Conservation (phyloP, 2,329 filamentous ascomycete genomes). For the Sclerotinia spermophila region DNA sequence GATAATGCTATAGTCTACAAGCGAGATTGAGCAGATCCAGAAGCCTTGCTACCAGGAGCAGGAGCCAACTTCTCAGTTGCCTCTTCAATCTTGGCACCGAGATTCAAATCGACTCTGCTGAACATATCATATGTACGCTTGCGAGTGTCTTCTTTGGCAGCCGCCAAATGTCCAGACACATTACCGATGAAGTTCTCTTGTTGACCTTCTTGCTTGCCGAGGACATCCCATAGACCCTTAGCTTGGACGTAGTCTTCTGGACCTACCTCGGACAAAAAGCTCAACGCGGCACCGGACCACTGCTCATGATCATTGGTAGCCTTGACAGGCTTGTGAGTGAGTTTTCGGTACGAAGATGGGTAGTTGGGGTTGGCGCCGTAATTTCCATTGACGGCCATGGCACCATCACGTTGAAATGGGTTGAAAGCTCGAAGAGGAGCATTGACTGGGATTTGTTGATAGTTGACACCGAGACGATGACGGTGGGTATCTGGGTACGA, state of each 20-base stretch:
- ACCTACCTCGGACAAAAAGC: conserved; percentile 43
- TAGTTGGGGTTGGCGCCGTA: conserved; percentile 60
- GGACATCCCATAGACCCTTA: conserved; percentile 38
- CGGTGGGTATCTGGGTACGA: conserved; percentile 65
- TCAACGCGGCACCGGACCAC: conserved; percentile 46
- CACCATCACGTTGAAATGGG: conserved; percentile 70
- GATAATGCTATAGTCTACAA: conserved; percentile 7
- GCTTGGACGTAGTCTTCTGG: conserved; percentile 38
- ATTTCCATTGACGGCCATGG: conserved; percentile 65
- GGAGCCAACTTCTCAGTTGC: conserved; percentile 45
- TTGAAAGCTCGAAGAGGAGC: conserved; percentile 50
- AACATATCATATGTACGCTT: conserved; percentile 61
- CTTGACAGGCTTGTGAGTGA: conserved; percentile 45
- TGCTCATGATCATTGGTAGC: conserved; percentile 45
- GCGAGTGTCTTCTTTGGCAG: conserved; percentile 52
- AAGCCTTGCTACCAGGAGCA: conserved; percentile 16
- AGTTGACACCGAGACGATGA: conserved; percentile 55
- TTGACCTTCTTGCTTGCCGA: conserved; percentile 48
- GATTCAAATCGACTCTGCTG: conserved; percentile 49
- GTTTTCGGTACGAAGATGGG: conserved; percentile 46
- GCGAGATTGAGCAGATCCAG: conserved; percentile 17
- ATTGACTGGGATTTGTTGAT: conserved; percentile 54
- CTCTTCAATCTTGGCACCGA: conserved; percentile 51
- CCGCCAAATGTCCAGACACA: conserved; percentile 53
- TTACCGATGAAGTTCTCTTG: conserved; percentile 60